A percentile compares a stretch with the other conserved stretches of the same genome.
These are phyloP conservation scores for Macrotyloma uniflorum DNA, from an alignment of 306 rosid genomes.

Conservation along the genomic window DNA sequence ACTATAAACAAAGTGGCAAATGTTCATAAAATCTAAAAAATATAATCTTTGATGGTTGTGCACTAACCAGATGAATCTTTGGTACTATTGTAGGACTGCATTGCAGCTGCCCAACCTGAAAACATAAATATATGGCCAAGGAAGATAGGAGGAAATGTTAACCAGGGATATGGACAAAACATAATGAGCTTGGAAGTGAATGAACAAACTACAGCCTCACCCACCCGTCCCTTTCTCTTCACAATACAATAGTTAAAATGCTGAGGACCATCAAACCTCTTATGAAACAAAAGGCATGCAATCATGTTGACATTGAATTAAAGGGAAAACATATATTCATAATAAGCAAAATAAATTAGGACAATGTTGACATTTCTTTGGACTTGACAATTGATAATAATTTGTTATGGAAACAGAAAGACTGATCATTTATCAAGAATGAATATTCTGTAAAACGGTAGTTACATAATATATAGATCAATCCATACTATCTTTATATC, in stretches of 20 bases:
- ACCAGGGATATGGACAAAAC: slow-evolving; percentile 28
- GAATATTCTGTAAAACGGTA: background rate
- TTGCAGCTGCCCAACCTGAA: slow-evolving; percentile 75
- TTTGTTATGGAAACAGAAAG: slow-evolving; percentile 12
- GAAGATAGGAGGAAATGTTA: slow-evolving; percentile 21
- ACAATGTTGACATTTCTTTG: background rate
- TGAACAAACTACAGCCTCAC: slow-evolving; percentile 12
- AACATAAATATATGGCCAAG: slow-evolving; percentile 33
- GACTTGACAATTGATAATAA: slow-evolving; percentile 16
- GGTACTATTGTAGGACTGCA: slow-evolving; percentile 52
- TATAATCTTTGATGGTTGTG: slow-evolving; percentile 24
- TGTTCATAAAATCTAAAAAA: slow-evolving; percentile 30
- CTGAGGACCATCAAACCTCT: slow-evolving; percentile 15
- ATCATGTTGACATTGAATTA: slow-evolving; percentile 10
- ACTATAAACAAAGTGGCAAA: slow-evolving; percentile 4
- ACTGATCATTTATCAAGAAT: background rate
- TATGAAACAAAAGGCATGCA: slow-evolving; percentile 14
- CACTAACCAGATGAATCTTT: slow-evolving; percentile 68
- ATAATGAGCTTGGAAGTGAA: slow-evolving; percentile 16
- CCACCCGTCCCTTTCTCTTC: background rate
- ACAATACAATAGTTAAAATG: slow-evolving; percentile 30
- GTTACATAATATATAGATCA: background rate
- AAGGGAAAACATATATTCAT: background rate
- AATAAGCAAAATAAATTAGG: background rate
- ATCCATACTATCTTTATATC: background rate